phyloP scores from a whole-genome alignment of 768 basidiomycete species.

The Podaxis sp. region DNA sequence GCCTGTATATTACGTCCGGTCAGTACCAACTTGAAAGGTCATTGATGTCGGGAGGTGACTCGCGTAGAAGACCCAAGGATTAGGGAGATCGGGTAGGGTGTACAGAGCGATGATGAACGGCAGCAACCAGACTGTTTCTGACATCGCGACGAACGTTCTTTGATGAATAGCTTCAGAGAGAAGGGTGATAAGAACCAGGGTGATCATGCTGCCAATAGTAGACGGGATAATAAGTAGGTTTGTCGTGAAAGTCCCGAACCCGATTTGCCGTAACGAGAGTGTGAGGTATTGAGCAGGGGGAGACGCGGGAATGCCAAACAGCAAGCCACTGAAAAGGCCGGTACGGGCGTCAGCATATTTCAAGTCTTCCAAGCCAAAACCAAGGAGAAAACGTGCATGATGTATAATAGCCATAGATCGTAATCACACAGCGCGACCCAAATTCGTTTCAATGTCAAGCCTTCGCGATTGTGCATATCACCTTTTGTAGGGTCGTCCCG shows the following conservation, averaged over 20 bases:
- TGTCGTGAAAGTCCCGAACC: conserved; percentile 60
- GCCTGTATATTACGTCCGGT: conserved; percentile 16
- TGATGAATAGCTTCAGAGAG: conserved; percentile 54
- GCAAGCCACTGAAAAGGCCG: conserved; percentile 38
- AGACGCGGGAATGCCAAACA: conserved; percentile 49
- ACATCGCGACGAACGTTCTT: conserved; percentile 52
- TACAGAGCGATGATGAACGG: conserved; percentile 62
- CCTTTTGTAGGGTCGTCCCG: conserved; percentile 66
- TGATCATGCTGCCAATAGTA: conserved; percentile 48
- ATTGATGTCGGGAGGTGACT: not conserved
- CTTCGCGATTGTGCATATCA: conserved; percentile 74
- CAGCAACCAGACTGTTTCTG: conserved; percentile 57
- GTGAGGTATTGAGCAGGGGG: conserved; percentile 60
- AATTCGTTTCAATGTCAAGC: conserved; percentile 45
- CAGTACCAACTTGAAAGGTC: not conserved
- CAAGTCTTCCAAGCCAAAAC: not conserved
- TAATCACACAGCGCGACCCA: conserved; percentile 60
- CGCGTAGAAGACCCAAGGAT: conserved; percentile 56
- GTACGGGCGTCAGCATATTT: not conserved
- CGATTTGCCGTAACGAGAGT: conserved; percentile 53
- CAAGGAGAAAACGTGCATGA: conserved; percentile 35
- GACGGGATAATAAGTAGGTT: conserved; percentile 64
- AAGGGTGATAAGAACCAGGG: conserved; percentile 49
- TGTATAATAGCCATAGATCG: conserved; percentile 67
- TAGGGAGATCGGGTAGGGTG: conserved; percentile 44